phyloP scores from a whole-genome alignment of 768 basidiomycete genomes.

The Mycena metata region DNA sequence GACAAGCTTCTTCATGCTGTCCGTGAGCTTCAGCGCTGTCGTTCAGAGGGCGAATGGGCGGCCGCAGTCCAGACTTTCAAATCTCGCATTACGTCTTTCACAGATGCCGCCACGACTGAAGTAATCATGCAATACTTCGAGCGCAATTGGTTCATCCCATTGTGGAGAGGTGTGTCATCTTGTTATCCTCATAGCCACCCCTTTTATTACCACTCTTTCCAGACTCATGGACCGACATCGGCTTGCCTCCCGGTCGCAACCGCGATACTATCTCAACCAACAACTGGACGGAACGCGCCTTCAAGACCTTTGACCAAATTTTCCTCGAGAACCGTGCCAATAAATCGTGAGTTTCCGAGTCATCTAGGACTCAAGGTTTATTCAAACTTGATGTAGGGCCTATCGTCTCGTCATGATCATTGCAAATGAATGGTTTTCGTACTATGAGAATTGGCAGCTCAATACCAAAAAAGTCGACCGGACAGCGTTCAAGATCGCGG shows the following conservation, averaged over 20 bases:
- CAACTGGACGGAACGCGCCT: conserved; percentile 36
- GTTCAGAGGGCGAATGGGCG: neutral
- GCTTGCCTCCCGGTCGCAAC: conserved; percentile 27
- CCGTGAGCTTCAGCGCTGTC: conserved; percentile 23
- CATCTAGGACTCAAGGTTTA: neutral
- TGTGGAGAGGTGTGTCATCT: conserved; percentile 25
- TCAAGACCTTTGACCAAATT: conserved; percentile 37
- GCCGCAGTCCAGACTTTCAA: conserved; percentile 1
- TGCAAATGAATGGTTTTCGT: conserved; percentile 30
- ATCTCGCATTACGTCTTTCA: neutral
- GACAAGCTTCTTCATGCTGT: conserved; percentile 22
- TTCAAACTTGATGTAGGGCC: neutral
- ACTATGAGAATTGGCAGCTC: conserved; percentile 27
- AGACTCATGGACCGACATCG: conserved; percentile 35
- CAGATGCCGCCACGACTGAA: neutral
- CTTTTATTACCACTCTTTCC: neutral
- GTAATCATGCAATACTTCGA: conserved; percentile 30
- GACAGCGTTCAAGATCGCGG: conserved; percentile 15
- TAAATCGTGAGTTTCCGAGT: conserved; percentile 22
- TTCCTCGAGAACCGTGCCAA: conserved; percentile 34
- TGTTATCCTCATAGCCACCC: neutral
- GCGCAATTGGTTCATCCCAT: conserved; percentile 30
- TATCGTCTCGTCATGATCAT: conserved; percentile 28
- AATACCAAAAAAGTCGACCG: conserved; percentile 13
- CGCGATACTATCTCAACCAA: conserved; percentile 34